Percentiles rank a stretch among this genome's conserved stretches.
Evolutionary conservation across 306 rosid species (phyloP).

Genomic region (Quercus dentata): DNA sequence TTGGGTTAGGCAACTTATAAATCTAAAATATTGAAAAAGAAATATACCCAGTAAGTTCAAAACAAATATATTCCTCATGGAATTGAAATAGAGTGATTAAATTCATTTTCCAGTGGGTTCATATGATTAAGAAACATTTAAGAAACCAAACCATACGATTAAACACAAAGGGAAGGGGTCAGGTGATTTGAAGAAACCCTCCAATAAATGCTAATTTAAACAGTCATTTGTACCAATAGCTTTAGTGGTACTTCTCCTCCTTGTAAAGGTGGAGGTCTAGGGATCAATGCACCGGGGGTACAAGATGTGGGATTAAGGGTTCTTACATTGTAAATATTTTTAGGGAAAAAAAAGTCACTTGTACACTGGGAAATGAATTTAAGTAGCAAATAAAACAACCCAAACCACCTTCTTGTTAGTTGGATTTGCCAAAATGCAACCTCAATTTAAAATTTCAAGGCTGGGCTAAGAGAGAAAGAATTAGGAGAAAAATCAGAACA

Average conservation of each 20-base stretch:
- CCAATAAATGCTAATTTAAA: not conserved
- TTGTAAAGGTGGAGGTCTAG: not conserved
- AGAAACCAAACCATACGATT: not conserved
- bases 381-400: not conserved
- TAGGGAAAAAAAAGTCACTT: not conserved
- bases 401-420: not conserved
- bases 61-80: not conserved
- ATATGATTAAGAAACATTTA: not conserved
- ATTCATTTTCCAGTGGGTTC: not conserved
- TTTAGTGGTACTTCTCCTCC: not conserved
- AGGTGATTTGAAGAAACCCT: not conserved
- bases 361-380: not conserved
- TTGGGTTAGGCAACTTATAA: slow-evolving; percentile 21
- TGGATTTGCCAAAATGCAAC: not conserved
- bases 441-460: not conserved
- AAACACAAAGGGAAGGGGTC: not conserved
- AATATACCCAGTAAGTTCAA: not conserved
- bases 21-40: not conserved
- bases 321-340: no score
- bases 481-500: not conserved
- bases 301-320: not conserved
- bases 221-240: not conserved
- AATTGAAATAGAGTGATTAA: not conserved
- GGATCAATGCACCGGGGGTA: not conserved
- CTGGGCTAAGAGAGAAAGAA: not conserved